Conservation (phyloP, 768 basidiomycete species). For the Royoungia palumana region DNA sequence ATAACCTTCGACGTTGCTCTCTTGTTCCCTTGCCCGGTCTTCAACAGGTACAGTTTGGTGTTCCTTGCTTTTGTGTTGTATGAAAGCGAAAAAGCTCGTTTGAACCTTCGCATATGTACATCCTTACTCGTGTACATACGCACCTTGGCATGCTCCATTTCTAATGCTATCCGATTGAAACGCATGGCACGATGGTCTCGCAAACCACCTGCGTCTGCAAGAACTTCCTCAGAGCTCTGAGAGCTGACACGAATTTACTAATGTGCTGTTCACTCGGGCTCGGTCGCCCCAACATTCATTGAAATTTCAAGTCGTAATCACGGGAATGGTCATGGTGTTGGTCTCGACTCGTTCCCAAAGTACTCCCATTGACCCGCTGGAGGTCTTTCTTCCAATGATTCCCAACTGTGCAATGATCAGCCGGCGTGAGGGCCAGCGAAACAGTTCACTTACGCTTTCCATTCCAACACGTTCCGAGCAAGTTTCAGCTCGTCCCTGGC, state of each 20-base stretch:
- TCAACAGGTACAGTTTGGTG: constrained; percentile 11
- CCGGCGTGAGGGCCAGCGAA: background rate
- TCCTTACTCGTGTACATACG: constrained; percentile 13
- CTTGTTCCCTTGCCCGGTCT: constrained; percentile 4
- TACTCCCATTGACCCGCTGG: constrained; percentile 88
- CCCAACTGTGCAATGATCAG: constrained; percentile 60
- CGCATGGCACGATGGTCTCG: constrained; percentile 24
- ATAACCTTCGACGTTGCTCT: constrained; percentile 3
- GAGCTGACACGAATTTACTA: constrained; percentile 16
- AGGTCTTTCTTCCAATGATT: constrained; percentile 78
- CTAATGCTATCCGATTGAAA: constrained; percentile 6
- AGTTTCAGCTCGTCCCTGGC: constrained; percentile 80
- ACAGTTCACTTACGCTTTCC: constrained; percentile 79
- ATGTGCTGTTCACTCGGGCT: background rate
- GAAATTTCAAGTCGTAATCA: constrained; percentile 1
- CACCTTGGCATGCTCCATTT: background rate
- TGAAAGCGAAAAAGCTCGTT: constrained; percentile 8
- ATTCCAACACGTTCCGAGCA: constrained; percentile 82
- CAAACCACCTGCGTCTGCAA: constrained; percentile 16
- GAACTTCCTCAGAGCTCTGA: constrained; percentile 32
- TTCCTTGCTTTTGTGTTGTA: constrained; percentile 12
- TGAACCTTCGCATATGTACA: constrained; percentile 7
- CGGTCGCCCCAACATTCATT: constrained; percentile 4
- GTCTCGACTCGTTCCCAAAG: constrained; percentile 51
- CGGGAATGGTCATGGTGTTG: constrained; percentile 31